Base-by-base conservation (phyloP, 805 yeast genomes). In the Barnettozyma siamensis region DNA sequence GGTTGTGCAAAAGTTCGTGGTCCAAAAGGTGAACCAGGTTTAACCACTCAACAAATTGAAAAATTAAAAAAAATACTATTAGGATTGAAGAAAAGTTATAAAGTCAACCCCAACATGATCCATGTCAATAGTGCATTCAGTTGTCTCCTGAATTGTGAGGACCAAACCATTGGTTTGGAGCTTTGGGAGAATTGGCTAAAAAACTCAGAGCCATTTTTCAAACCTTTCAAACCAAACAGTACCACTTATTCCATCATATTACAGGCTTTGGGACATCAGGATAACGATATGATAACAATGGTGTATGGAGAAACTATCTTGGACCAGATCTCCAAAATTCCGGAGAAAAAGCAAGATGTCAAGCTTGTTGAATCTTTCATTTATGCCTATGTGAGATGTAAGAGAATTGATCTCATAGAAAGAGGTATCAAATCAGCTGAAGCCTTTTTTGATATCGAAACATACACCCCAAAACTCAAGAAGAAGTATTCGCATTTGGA, bases 51-150 rank as follows among this genome's bases (percentile, higher is more conserved):
- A 12, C 67, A 63, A 33, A 65, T 65, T 8, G 60, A 60, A 13
- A 56, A 55, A 28, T 47, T 75, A 2, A 43, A 50, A 31, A 60
- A 54, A 23, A 57, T 71, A 3, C 55, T 69, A 4, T 41, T 52
- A 8, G 57, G 48, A 10, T 55, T 65, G 28, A 54, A 39, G 17
- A 39, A 41, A n/a, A 31, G 63, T 2, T 52, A 54, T 26, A 59
- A 54, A n/a, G 41, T 56, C 5, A 48, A 53, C 5, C 46, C 70
- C 8, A 65, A 70, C 24, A 57, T 58, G 17, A 65, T 63, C 7
- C 76, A 71, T 48, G 62, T 69, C 16, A 76, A 75, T 49, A 62
- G 79, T 20, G 69, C 67, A 0, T 49, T 76, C 38, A 60, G 66
- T 21, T 75, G 76, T 0, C 47, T 75, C 23, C 50, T 72, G 37